phyloP scores from a whole-genome alignment of 495 filamentous ascomycete species.

The Xylaria curta region DNA sequence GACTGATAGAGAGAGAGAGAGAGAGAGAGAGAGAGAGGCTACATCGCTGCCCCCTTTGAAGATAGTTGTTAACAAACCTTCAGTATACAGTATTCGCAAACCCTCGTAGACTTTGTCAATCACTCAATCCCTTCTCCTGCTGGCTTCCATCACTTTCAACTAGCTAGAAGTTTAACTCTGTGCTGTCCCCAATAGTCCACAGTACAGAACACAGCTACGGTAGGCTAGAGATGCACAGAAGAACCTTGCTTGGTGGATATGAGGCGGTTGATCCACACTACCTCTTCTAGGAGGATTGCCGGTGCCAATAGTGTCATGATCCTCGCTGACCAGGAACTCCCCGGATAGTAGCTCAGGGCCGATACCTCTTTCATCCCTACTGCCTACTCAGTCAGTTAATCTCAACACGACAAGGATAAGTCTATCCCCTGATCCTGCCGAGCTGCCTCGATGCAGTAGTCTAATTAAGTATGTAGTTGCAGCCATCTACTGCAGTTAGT shows the following conservation, averaged over 20 bases:
- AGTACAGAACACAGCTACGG: neutral
- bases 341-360: neutral
- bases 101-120: no score
- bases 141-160: no score
- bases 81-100: neutral
- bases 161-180: no score
- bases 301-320: slow-evolving; percentile 2
- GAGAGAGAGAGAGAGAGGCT: no score
- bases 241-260: neutral
- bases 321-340: neutral
- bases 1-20: no score
- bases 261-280: neutral
- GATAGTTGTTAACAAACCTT: neutral
- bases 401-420: slow-evolving; percentile 14
- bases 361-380: slow-evolving; percentile 1
- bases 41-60: neutral
- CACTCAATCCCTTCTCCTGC: no score
- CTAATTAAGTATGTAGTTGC: neutral
- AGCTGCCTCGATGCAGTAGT: neutral
- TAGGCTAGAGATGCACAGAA: neutral
- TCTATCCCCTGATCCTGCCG: neutral
- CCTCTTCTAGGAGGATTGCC: neutral
- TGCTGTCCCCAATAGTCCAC: no score
- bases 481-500: neutral
- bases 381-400: neutral